phyloP scores from a whole-genome alignment of 75 land plant species.

The Picea glauca region DNA sequence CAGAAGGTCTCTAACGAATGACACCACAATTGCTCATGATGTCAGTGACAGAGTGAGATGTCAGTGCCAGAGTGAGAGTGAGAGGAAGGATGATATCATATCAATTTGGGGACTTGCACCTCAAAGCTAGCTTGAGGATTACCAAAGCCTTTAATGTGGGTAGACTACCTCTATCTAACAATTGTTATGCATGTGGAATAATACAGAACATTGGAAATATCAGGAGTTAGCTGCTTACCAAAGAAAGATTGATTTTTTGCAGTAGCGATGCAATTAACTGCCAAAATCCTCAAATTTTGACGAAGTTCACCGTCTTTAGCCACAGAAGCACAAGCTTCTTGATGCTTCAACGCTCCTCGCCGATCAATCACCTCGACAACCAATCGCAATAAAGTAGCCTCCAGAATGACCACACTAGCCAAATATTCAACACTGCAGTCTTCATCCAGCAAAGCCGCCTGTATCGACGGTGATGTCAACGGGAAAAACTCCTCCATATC shows the following conservation, averaged over 20 bases:
- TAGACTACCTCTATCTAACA: too few species aligned
- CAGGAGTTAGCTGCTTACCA: neutral
- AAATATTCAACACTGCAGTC: neutral
- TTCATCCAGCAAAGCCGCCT: neutral
- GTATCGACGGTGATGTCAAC: neutral
- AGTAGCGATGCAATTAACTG: slow-evolving; percentile 1
- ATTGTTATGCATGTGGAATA: too few species aligned
- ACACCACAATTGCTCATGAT: too few species aligned
- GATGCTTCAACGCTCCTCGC: neutral
- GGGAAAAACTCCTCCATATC: neutral
- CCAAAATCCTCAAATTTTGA: neutral
- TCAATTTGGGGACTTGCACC: too few species aligned
- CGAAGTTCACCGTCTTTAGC: neutral
- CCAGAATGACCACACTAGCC: slow-evolving; percentile 8
- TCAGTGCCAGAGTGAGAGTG: too few species aligned
- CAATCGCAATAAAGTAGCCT: neutral
- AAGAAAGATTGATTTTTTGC: neutral
- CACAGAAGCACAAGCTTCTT: neutral
- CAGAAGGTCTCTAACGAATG: too few species aligned
- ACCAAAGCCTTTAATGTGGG: too few species aligned
- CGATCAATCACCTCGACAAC: neutral
- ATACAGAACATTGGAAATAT: too few species aligned
- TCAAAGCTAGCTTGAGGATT: too few species aligned
- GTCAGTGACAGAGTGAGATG: too few species aligned
- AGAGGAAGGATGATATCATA: too few species aligned